These are phyloP conservation scores for Stachybotrys echinatus DNA, from an alignment of 2,329 filamentous ascomycete genomes.

Conservation along the genomic window DNA sequence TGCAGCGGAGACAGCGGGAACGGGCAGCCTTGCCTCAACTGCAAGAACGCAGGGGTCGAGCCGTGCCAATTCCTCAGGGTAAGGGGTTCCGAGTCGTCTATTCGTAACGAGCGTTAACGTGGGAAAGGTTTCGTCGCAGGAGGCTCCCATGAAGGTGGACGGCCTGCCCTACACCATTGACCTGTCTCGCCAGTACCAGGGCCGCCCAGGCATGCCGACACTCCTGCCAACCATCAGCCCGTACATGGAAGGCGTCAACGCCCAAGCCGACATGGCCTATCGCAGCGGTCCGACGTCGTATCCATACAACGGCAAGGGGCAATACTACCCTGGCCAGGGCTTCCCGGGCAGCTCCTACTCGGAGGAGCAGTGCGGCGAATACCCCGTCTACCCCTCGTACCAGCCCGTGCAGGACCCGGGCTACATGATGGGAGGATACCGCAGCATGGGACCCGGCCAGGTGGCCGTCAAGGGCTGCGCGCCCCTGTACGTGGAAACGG, in stretches of 20 bases:
- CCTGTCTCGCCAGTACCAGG: constrained; percentile 23
- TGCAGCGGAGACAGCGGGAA: constrained; percentile 82
- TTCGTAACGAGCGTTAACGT: background rate
- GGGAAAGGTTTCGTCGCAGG: constrained; percentile 24
- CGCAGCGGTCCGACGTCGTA: background rate
- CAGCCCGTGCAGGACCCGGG: constrained; percentile 13
- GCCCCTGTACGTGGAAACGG: constrained; percentile 18
- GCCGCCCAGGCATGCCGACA: constrained; percentile 13
- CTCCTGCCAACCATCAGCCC: constrained; percentile 7
- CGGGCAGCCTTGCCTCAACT: constrained; percentile 77
- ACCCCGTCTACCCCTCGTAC: constrained; percentile 16
- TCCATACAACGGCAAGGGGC: constrained; percentile 17
- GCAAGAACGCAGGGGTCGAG: constrained; percentile 65
- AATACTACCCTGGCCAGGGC: constrained; percentile 15
- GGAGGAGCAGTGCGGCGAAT: constrained; percentile 18
- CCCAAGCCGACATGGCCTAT: constrained; percentile 3
- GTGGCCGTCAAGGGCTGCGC: constrained; percentile 10
- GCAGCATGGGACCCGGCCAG: constrained; percentile 15
- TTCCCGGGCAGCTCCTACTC: constrained; percentile 17
- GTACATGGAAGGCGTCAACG: constrained; percentile 12
- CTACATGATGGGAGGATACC: constrained; percentile 16
- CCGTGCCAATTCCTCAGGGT: constrained; percentile 80
- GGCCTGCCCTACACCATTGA: constrained; percentile 22
- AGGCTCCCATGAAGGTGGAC: constrained; percentile 19
- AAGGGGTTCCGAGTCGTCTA: constrained; percentile 16